Base-by-base conservation (phyloP, 2,329 filamentous ascomycete species). In the Sphaerostilbella broomeana region DNA sequence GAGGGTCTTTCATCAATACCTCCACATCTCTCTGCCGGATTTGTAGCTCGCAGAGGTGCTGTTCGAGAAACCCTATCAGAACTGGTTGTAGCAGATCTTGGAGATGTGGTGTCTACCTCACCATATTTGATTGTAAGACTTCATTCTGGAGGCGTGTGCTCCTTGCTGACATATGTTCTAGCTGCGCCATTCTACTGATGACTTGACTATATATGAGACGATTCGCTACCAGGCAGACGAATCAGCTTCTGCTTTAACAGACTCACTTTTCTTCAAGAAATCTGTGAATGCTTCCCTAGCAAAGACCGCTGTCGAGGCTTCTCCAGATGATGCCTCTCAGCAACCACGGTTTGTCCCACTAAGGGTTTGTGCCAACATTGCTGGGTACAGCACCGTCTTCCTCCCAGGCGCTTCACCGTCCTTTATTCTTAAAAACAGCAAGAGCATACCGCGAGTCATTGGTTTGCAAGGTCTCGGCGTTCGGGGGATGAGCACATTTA, bases 201-300 rank as follows among this genome's bases (percentile, higher is more conserved):
- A 97, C 55, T 66, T 97, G 22, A 83, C 84, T 9, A 74, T 97
- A 31, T 98, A 97, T 57, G 80, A 92, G 56, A 88, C 90, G 2
- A 83, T 87, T 50, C 71, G 76, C 28, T 65, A 65, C 45, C 63
- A 56, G 26, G 56, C 54, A 19, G 59, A 59, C 40, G 57, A 52
- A 41, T 49, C 63, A 19, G 60, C 69, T 5, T 20, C 50, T 2
- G 46, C 44, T 3, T 72, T 81, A 49, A 65, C 73, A 1, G 63
- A 67, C 17, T 74, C 72, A 6, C 65, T 95, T 9, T 76, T 79
- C 39, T 95, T 94, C 60, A 70, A 82, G 40, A 95, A 95, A 59
- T 63, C 84, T 1, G 62, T 77, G 1, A 88, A 90, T 50, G 68
- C 79, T 12, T 69, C 73, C 20, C 63, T 89, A 30, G 82, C 86